Conservation (phyloP, 768 basidiomycete genomes). For the Suillus occidentalis region DNA sequence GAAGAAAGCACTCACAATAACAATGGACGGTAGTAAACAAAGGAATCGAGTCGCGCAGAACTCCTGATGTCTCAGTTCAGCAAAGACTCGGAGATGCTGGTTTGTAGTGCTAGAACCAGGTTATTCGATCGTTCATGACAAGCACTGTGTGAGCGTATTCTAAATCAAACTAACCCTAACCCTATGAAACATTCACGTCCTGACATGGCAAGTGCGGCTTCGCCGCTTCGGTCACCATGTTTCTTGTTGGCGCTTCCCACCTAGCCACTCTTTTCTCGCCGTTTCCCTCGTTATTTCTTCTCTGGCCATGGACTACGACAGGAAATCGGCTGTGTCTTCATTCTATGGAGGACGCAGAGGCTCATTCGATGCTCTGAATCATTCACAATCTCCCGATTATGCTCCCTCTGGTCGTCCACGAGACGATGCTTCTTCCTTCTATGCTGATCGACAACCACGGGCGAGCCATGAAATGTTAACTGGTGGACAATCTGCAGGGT, state of each 20-base stretch:
- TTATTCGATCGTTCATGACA: not conserved
- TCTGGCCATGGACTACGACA: conserved; percentile 65
- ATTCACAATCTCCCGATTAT: conserved; percentile 35
- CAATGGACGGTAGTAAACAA: not conserved
- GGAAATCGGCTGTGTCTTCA: conserved; percentile 77
- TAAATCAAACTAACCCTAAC: conserved; percentile 25
- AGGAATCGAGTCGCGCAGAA: not conserved
- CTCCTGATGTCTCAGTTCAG: not conserved
- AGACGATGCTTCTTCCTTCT: conserved; percentile 75
- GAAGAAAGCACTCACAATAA: not conserved
- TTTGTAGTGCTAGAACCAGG: not conserved
- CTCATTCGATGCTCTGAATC: conserved; percentile 61
- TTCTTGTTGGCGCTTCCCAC: conserved; percentile 15
- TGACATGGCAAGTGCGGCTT: conserved; percentile 3
- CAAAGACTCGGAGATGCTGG: not conserved
- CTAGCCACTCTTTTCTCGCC: conserved; percentile 7
- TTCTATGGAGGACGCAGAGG: conserved; percentile 67
- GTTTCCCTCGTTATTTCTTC: conserved; percentile 2
- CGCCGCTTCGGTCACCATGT: conserved; percentile 1
- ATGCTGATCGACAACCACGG: conserved; percentile 38
- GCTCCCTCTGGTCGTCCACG: conserved; percentile 39
- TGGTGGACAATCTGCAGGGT: conserved; percentile 58
- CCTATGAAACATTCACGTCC: conserved; percentile 5
- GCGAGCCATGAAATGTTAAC: conserved; percentile 50
- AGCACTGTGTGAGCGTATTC: not conserved